These are phyloP conservation scores for Heritiera fomes DNA, from an alignment of 345 rosid genomes.

Conservation along the genomic window DNA sequence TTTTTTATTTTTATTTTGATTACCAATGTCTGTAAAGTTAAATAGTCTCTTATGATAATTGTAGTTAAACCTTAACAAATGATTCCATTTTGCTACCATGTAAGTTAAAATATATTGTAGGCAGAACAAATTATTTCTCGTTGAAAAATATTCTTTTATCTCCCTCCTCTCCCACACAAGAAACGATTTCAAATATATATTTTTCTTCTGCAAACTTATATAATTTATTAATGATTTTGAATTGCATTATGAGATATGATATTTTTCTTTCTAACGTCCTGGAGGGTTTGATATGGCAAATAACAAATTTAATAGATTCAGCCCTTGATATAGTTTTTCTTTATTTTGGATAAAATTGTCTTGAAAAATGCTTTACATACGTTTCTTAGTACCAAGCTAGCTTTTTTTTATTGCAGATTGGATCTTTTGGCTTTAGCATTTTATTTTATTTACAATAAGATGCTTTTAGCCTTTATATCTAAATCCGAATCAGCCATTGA, in stretches of 20 bases:
- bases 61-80: too few species aligned
- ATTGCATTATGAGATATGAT: not conserved
- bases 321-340: not conserved
- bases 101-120: too few species aligned
- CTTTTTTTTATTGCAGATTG: not conserved
- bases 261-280: not conserved
- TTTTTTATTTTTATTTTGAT: not conserved
- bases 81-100: too few species aligned
- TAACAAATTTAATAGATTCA: not conserved
- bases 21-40: not conserved
- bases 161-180: too few species aligned
- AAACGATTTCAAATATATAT: too few species aligned
- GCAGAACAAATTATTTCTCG: too few species aligned
- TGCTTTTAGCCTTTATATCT: not conserved
- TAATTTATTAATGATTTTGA: not conserved
- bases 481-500: not conserved
- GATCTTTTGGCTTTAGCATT: not conserved
- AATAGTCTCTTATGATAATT: not conserved
- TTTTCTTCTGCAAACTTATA: too few species aligned
- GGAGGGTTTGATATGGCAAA: too few species aligned
- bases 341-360: not conserved
- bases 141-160: too few species aligned
- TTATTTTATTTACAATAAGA: not conserved
- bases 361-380: not conserved
- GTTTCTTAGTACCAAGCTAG: constrained; percentile 4